Conservation (phyloP, 1,284 basidiomycete genomes). For the Pseudozyma hubeiensis region DNA sequence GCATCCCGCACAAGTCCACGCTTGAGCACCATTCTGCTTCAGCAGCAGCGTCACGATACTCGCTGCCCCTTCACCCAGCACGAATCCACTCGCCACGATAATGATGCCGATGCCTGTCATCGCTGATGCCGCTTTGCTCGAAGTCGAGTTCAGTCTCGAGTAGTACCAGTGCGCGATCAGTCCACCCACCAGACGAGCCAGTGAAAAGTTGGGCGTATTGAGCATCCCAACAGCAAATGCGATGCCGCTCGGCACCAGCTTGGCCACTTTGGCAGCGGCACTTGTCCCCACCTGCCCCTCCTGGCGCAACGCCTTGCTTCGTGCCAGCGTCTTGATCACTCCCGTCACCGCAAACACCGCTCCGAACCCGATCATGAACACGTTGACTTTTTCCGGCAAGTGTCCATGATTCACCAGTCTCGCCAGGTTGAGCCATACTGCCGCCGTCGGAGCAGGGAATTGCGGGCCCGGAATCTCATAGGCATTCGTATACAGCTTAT, state of each 20-base stretch:
- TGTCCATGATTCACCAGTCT: conserved; percentile 83
- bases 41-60: conserved; percentile 83
- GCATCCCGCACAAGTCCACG: conserved; percentile 86
- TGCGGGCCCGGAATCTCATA: conserved; percentile 82
- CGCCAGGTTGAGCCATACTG: conserved; percentile 83
- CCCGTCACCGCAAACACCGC: conserved; percentile 71
- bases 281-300: conserved; percentile 12
- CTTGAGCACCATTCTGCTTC: conserved; percentile 77
- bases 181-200: conserved; percentile 90
- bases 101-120: conserved; percentile 78
- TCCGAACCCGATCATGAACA: conserved; percentile 81
- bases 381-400: conserved; percentile 80
- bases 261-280: conserved; percentile 32
- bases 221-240: conserved; percentile 78
- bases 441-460: conserved; percentile 93
- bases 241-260: conserved; percentile 56
- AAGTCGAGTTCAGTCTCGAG: conserved; percentile 16
- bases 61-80: conserved; percentile 88
- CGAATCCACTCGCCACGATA: conserved; percentile 92
- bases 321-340: conserved; percentile 76
- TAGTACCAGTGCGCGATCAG: conserved; percentile 75
- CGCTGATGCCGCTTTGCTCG: conserved; percentile 8
- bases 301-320: conserved; percentile 44
- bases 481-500: conserved; percentile 84
- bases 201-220: conserved; percentile 93